Base-by-base conservation (phyloP, 495 filamentous ascomycete genomes). In the Clohesyomyces aquaticus region DNA sequence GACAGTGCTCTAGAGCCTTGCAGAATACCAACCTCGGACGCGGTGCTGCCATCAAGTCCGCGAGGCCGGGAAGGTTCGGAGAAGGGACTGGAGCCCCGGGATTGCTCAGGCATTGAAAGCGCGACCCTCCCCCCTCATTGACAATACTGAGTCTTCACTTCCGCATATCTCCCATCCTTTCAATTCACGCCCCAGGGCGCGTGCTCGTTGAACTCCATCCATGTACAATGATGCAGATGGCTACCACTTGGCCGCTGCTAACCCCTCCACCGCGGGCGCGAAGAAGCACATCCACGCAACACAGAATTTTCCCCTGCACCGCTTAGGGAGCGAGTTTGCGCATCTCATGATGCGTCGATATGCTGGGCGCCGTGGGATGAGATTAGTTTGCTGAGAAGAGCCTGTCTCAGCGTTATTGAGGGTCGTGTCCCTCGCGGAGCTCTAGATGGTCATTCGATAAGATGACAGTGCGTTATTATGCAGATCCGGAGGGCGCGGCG, bases 11-110 rank as follows among this genome's bases (percentile, higher is more conserved):
- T 9, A 3, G 35, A 4, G 26, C 4, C 23, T 32, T 48, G 28
- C 19, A 12, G 23, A n/a, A 26, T n/a, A 64, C 52, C 61, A 51
- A 59, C 61, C 61, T 65, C 61, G 61, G 61, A 59, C 27, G 45
- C 43, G 43, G 55, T 19, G 25, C 55, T 4, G 19, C 26, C 28
- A 41, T 56, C 19, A 4, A 16, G 26, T 2, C 22, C 10, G 51
- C n/a, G 27, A 25, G 42, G 28, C 52, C 61, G 61, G 53, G 35
- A 47, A 28, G 18, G 61, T 51, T 52, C 61, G 61, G 53, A n/a
- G 42, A 51, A 47, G 3, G 25, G 10, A 14, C 12, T 28, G n/a
- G 19, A 12, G 22, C 6, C 23, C 35, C 35, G 35, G 54, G 41
- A 22, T 18, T 59, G 14, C 42, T 58, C 42, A 43, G 38, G 38